A percentile compares a stretch with the other conserved stretches of the same genome.
Evolutionary conservation across 768 basidiomycete genomes (phyloP).

Genomic region (Mycena olivaceomarginata): DNA sequence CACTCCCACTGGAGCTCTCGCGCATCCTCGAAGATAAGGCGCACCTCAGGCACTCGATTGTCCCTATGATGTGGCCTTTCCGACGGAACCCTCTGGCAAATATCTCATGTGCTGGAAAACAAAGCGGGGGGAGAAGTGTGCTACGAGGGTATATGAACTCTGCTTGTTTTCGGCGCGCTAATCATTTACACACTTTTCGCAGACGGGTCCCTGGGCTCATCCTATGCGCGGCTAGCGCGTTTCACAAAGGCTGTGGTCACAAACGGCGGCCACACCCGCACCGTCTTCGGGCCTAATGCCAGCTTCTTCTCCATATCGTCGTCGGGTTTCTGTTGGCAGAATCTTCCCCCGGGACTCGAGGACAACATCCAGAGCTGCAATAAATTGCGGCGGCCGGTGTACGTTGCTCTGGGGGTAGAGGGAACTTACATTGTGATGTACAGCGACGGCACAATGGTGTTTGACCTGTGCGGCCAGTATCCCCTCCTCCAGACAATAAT

Average conservation of each 20-base stretch:
- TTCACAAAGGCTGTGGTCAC: slow-evolving; percentile 25
- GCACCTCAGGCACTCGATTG: slow-evolving; percentile 22
- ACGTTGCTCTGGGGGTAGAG: slow-evolving; percentile 33
- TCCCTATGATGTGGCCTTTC: slow-evolving; percentile 35
- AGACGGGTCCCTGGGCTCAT: slow-evolving; percentile 29
- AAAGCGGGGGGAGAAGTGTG: slow-evolving; percentile 30
- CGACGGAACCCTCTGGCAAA: slow-evolving; percentile 26
- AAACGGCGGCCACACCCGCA: slow-evolving; percentile 24
- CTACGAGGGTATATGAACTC: slow-evolving; percentile 30
- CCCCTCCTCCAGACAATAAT: slow-evolving; percentile 34
- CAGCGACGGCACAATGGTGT: slow-evolving; percentile 33
- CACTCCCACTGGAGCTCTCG: not conserved
- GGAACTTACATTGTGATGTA: slow-evolving; percentile 37
- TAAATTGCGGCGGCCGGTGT: slow-evolving; percentile 28
- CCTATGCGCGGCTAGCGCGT: slow-evolving; percentile 32
- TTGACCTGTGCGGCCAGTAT: slow-evolving; percentile 37
- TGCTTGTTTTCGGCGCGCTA: not conserved
- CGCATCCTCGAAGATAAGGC: slow-evolving; percentile 15
- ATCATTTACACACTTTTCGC: slow-evolving; percentile 5
- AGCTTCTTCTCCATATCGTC: slow-evolving; percentile 35
- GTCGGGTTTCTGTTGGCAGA: slow-evolving; percentile 40
- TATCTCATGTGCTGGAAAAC: slow-evolving; percentile 35
- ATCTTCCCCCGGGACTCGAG: slow-evolving; percentile 32
- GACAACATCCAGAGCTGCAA: slow-evolving; percentile 27
- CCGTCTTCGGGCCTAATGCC: slow-evolving; percentile 34